phyloP scores from a whole-genome alignment of 768 basidiomycete species.

The Zangia roseola region DNA sequence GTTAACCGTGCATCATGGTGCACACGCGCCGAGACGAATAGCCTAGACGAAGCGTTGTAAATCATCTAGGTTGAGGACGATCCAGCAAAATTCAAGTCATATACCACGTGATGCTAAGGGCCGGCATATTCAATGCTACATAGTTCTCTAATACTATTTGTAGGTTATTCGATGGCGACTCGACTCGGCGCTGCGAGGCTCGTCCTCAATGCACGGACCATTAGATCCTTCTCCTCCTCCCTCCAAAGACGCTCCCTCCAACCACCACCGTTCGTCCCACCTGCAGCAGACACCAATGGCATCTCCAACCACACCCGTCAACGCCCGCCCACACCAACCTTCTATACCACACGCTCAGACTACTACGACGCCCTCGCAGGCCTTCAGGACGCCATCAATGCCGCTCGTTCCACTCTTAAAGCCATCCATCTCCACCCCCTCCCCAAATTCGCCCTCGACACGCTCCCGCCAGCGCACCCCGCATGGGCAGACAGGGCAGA shows the following conservation, averaged over 20 bases:
- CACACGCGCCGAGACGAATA: conserved; percentile 8
- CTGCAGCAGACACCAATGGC: conserved; percentile 6
- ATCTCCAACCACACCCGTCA: conserved; percentile 10
- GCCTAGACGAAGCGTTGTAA: conserved; percentile 10
- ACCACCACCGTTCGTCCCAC: conserved; percentile 22
- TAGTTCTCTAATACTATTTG: no score
- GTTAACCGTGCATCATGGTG: conserved; percentile 11
- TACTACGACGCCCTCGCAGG: conserved; percentile 72
- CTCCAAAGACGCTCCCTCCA: not conserved
- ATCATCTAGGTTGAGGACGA: conserved; percentile 16
- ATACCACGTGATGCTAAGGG: conserved; percentile 29
- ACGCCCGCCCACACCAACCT: conserved; percentile 66
- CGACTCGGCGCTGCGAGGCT: conserved; percentile 7
- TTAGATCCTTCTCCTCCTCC: conserved; percentile 4
- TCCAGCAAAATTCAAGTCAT: conserved; percentile 15
- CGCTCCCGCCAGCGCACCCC: conserved; percentile 55
- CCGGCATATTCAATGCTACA: conserved; percentile 1
- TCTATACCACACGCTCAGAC: conserved; percentile 77
- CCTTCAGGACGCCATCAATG: conserved; percentile 62
- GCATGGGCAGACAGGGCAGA: conserved; percentile 70
- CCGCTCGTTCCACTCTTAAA: conserved; percentile 59
- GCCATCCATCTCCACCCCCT: conserved; percentile 73
- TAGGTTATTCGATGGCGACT: no score
- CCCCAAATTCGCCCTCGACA: conserved; percentile 62
- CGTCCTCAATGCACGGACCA: conserved; percentile 5